Conservation (phyloP, 768 basidiomycete species). For the Suillus clintonianus region DNA sequence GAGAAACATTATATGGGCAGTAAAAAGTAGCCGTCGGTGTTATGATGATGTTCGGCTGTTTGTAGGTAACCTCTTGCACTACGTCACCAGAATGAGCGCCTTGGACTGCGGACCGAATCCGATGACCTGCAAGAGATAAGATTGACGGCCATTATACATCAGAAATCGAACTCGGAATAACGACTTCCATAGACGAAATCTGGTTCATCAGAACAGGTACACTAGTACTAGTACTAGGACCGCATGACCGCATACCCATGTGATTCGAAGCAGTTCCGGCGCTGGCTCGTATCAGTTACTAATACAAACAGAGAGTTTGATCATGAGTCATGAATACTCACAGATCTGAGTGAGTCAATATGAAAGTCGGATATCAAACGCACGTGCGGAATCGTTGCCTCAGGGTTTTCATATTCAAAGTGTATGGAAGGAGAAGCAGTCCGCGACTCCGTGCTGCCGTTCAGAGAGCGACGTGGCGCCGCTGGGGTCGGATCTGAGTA, state of each 20-base stretch:
- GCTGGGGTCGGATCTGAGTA: conserved; percentile 1
- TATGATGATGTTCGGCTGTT: too few relatives aligned
- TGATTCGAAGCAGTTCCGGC: neutral
- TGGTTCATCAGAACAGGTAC: neutral
- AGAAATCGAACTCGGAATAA: neutral
- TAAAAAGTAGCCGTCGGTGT: neutral
- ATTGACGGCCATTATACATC: neutral
- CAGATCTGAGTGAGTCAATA: neutral
- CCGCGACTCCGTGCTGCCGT: neutral
- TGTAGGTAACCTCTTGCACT: neutral
- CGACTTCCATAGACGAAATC: neutral
- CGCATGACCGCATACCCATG: neutral
- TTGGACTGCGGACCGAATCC: neutral
- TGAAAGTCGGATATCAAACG: neutral
- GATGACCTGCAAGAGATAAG: neutral
- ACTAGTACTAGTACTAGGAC: neutral
- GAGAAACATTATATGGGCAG: neutral
- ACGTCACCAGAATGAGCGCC: neutral
- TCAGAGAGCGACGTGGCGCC: neutral
- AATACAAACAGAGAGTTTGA: neutral
- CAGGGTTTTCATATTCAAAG: neutral
- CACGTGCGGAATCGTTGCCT: neutral
- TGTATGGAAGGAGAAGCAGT: neutral
- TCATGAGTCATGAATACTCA: neutral
- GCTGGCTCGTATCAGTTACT: neutral